phyloP scores from a whole-genome alignment of 148 eudicot species.

The Euryodendron excelsum region DNA sequence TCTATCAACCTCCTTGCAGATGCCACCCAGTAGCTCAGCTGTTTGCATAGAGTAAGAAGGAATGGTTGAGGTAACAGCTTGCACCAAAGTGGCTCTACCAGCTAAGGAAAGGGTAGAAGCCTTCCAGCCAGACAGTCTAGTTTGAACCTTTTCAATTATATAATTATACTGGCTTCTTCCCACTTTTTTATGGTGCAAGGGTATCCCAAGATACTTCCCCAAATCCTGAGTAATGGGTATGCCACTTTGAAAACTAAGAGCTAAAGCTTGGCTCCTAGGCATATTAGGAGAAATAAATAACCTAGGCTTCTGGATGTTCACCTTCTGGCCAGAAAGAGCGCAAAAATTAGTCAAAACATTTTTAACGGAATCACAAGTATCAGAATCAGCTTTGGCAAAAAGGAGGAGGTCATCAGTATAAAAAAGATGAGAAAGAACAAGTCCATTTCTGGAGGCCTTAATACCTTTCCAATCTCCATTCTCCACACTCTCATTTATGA shows the following conservation, averaged over 20 bases:
- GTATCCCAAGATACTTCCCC: background rate
- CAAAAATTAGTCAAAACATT: background rate
- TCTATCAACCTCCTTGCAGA: background rate
- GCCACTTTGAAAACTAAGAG: background rate
- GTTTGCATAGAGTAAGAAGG: too few relatives aligned
- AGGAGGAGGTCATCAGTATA: slow-evolving; percentile 4
- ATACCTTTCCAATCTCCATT: background rate
- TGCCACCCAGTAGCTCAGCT: too few relatives aligned
- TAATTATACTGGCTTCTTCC: background rate
- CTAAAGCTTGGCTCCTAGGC: too few relatives aligned
- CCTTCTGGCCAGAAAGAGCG: background rate
- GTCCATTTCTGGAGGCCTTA: background rate
- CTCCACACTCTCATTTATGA: background rate
- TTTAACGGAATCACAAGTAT: background rate
- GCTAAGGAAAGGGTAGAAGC: background rate
- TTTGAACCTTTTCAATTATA: background rate
- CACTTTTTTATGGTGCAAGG: background rate
- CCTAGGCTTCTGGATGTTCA: background rate
- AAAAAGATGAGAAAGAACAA: background rate
- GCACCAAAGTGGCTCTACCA: background rate
- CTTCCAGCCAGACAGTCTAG: background rate
- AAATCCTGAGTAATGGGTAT: background rate
- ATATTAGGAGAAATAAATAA: background rate
- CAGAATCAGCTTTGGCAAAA: background rate
- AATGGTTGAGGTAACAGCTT: background rate